A percentile compares a stretch with the other conserved stretches of the same genome.
Evolutionary conservation across 345 rosid species (phyloP).

Genomic region (Lumnitzera littorea): DNA sequence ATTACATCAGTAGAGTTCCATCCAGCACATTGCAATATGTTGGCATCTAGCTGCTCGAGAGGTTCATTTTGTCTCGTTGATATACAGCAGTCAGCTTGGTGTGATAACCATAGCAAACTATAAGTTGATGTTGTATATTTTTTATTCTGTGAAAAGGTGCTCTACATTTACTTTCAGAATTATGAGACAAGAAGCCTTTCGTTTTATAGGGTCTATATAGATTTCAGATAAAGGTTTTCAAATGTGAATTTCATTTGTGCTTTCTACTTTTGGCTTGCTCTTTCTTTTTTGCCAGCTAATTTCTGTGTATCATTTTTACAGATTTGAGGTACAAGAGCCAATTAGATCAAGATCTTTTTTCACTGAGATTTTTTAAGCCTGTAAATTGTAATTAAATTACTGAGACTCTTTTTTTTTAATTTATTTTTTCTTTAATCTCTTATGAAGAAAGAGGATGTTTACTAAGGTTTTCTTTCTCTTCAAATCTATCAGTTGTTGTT

Average conservation of each 20-base stretch:
- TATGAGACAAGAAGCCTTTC: background rate
- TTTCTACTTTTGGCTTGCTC: background rate
- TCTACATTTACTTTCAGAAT: background rate
- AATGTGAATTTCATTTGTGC: too few species aligned
- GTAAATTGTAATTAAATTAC: too few species aligned
- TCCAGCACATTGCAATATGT: conserved; percentile 80
- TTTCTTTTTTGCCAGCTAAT: conserved; percentile 1
- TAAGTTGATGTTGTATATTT: conserved; percentile 25
- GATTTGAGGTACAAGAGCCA: conserved; percentile 83
- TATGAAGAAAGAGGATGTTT: too few species aligned
- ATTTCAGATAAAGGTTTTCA: too few species aligned
- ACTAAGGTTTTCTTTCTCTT: too few species aligned
- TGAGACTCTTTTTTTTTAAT: too few species aligned
- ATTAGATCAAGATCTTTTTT: conserved; percentile 76
- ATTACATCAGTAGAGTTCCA: conserved; percentile 99
- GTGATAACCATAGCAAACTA: conserved; percentile 89
- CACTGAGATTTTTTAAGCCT: conserved; percentile 45
- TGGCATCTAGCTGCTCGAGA: conserved; percentile 97
- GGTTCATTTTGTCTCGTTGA: conserved; percentile 96
- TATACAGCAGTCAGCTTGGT: conserved; percentile 94
- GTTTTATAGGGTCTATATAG: too few species aligned
- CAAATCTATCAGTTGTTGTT: too few species aligned
- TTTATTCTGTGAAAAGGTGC: background rate
- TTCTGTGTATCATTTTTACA: conserved; percentile 13
- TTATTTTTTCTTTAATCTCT: too few species aligned